These are phyloP conservation scores for Aspergillus alliaceus DNA, from an alignment of 2,329 filamentous ascomycete genomes.

Conservation along the genomic window DNA sequence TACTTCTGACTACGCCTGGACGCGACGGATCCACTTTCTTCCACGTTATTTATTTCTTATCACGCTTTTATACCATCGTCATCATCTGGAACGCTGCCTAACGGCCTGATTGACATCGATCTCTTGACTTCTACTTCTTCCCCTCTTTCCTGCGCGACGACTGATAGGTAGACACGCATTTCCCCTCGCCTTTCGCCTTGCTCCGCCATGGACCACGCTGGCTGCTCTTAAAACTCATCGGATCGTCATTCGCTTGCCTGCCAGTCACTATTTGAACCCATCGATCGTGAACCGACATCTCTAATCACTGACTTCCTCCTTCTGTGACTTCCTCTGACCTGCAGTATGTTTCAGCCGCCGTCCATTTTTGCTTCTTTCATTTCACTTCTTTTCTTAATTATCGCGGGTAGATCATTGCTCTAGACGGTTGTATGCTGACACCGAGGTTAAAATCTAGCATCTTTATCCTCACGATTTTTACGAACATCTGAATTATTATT, in stretches of 20 bases:
- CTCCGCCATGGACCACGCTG: conserved; percentile 28
- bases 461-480: neutral
- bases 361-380: conserved; percentile 3
- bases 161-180: conserved; percentile 5
- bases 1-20: neutral
- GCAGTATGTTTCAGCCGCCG: conserved; percentile 11
- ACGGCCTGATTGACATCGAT: conserved; percentile 17
- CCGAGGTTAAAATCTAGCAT: neutral
- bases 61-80: neutral
- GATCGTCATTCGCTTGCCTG: conserved; percentile 7
- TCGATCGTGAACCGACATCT: conserved; percentile 2
- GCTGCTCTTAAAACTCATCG: conserved; percentile 16
- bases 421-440: neutral
- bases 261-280: neutral
- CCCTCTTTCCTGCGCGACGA: conserved; percentile 12
- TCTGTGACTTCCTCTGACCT: neutral
- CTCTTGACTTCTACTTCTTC: conserved; percentile 3
- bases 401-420: neutral
- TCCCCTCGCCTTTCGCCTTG: neutral
- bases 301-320: neutral
- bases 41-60: neutral
- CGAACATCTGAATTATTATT: neutral
- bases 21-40: neutral
- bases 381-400: neutral
- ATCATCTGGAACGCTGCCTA: conserved; percentile 18